Conservation (phyloP, 805 yeast genomes). For the Spathaspora gorwiae region DNA sequence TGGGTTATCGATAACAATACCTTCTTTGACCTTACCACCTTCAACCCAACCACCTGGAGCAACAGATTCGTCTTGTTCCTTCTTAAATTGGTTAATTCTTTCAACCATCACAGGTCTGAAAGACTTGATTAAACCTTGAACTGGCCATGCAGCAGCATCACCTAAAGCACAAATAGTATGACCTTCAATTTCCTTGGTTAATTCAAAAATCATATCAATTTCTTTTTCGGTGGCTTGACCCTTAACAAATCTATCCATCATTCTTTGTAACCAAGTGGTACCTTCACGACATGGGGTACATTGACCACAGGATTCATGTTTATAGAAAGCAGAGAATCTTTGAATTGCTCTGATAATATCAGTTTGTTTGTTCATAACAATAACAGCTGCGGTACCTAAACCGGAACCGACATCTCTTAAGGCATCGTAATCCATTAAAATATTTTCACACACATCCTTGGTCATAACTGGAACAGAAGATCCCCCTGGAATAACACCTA, state of each 20-base stretch:
- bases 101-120: constrained; percentile 81
- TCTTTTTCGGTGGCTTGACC: constrained; percentile 82
- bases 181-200: constrained; percentile 83
- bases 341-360: constrained; percentile 84
- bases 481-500: constrained; percentile 88
- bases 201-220: constrained; percentile 79
- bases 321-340: constrained; percentile 77
- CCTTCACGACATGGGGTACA: constrained; percentile 96
- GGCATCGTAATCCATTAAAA: constrained; percentile 85
- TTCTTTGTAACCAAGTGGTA: constrained; percentile 76
- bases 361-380: constrained; percentile 83
- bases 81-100: constrained; percentile 61
- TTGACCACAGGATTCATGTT: constrained; percentile 92
- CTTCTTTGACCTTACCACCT: constrained; percentile 54
- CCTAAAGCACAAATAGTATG: constrained; percentile 91
- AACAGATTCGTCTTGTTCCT: constrained; percentile 43
- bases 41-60: constrained; percentile 77
- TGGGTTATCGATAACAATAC: constrained; percentile 60
- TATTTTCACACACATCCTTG: constrained; percentile 58
- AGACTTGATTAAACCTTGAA: constrained; percentile 81
- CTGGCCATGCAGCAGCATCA: constrained; percentile 93
- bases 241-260: constrained; percentile 75
- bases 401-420: constrained; percentile 82
- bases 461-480: constrained; percentile 82
- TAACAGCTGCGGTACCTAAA: constrained; percentile 89